These are phyloP conservation scores for Phyllosticta paracitricarpa DNA, from an alignment of 2,329 filamentous ascomycete species.

Conservation along the genomic window DNA sequence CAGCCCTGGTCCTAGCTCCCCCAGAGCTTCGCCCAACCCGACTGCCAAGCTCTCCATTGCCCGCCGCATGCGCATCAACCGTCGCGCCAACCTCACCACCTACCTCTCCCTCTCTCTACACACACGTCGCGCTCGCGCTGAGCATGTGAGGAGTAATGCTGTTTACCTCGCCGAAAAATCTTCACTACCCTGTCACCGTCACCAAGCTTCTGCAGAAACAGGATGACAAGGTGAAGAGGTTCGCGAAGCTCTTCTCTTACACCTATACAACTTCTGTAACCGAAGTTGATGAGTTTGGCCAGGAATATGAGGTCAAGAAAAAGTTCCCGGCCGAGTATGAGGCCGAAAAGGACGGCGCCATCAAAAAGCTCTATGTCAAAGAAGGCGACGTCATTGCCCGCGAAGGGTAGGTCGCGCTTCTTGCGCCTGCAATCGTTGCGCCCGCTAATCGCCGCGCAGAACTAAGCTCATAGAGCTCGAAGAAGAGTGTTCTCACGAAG, in stretches of 20 bases:
- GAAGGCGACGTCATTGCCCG: slow-evolving; percentile 45
- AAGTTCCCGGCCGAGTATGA: slow-evolving; percentile 72
- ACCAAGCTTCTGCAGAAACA: slow-evolving; percentile 69
- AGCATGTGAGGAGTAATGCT: slow-evolving; percentile 33
- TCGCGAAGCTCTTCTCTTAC: slow-evolving; percentile 77
- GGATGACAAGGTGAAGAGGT: slow-evolving; percentile 64
- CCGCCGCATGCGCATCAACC: slow-evolving; percentile 6
- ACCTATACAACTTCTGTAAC: slow-evolving; percentile 67
- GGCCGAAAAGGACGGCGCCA: slow-evolving; percentile 69
- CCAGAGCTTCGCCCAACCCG: slow-evolving; percentile 3
- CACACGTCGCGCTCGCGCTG: slow-evolving; percentile 15
- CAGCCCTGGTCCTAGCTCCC: slow-evolving; percentile 6
- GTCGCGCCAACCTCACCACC: not conserved
- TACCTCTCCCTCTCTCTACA: not conserved
- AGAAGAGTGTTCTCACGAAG: slow-evolving; percentile 81
- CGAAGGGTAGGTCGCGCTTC: slow-evolving; percentile 3
- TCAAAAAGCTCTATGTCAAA: slow-evolving; percentile 66
- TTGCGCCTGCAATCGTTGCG: not conserved
- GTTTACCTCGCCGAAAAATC: slow-evolving; percentile 39
- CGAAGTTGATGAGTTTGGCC: slow-evolving; percentile 60
- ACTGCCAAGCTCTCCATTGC: slow-evolving; percentile 4
- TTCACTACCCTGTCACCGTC: slow-evolving; percentile 91
- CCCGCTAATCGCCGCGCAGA: slow-evolving; percentile 25
- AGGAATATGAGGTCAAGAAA: slow-evolving; percentile 58
- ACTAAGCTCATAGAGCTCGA: slow-evolving; percentile 63